Evolutionary conservation across 1,284 basidiomycete genomes (phyloP).

Genomic region (Coniferiporia weirii): DNA sequence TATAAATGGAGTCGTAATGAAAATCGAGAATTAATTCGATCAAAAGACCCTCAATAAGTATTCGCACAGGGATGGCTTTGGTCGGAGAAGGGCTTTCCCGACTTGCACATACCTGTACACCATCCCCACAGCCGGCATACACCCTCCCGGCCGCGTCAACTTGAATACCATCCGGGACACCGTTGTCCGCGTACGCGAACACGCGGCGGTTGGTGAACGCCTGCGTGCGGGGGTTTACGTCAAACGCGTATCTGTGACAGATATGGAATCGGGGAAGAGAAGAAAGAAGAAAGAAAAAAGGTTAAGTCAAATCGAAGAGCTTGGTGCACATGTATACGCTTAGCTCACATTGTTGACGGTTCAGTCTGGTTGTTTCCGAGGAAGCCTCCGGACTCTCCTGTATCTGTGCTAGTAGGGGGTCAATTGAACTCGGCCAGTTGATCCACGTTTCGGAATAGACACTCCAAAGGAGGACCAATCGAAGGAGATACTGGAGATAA

Average conservation of each 20-base stretch:
- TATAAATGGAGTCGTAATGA: neutral
- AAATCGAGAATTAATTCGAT: no score
- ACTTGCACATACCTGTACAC: slow-evolving; percentile 47
- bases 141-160: slow-evolving; percentile 62
- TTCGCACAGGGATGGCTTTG: no score
- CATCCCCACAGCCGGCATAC: slow-evolving; percentile 67
- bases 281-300: no score
- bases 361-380: slow-evolving; percentile 54
- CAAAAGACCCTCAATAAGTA: no score
- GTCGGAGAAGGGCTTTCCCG: no score
- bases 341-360: slow-evolving; percentile 62
- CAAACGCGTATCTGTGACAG: slow-evolving; percentile 57
- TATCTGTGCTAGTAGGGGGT: slow-evolving; percentile 42
- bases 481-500: neutral
- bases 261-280: neutral
- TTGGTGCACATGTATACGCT: neutral
- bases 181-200: slow-evolving; percentile 67
- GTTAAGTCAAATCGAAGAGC: no score
- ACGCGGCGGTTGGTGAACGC: slow-evolving; percentile 59
- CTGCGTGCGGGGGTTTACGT: slow-evolving; percentile 56
- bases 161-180: slow-evolving; percentile 56
- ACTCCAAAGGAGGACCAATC: slow-evolving; percentile 9
- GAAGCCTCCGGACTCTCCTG: slow-evolving; percentile 43
- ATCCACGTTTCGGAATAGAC: neutral
- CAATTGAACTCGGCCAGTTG: neutral